Evolutionary conservation across 805 yeast genomes (phyloP).

Genomic region (Starmerella vaccinii): DNA sequence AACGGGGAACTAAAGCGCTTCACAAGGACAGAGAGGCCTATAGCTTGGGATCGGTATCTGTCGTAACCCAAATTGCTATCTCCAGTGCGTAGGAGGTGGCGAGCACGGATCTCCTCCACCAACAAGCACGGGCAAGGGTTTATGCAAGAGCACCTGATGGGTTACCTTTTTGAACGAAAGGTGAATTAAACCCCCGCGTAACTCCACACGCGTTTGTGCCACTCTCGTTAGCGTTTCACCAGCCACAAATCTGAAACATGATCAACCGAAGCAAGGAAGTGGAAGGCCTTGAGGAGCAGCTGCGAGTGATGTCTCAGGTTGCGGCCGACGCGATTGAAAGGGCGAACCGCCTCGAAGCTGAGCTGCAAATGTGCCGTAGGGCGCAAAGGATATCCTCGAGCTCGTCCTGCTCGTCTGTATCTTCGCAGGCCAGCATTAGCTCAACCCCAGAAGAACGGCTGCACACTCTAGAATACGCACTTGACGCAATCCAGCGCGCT

Average conservation of each 20-base stretch:
- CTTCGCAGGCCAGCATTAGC: neutral
- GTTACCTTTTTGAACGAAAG: neutral
- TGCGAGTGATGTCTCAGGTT: constrained; percentile 23
- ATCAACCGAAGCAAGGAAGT: constrained; percentile 18
- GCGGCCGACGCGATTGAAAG: constrained; percentile 27
- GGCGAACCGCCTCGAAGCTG: constrained; percentile 23
- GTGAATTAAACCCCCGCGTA: neutral
- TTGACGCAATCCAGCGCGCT: constrained; percentile 21
- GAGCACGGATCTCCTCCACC: neutral
- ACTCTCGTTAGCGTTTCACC: neutral
- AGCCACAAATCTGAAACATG: neutral
- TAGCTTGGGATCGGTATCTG: too few species aligned
- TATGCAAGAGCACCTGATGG: neutral
- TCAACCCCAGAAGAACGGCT: constrained; percentile 21
- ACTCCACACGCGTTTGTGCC: neutral
- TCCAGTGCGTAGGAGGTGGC: neutral
- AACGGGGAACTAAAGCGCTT: too few species aligned
- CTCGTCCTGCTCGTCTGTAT: constrained; percentile 11
- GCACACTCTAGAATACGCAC: constrained; percentile 21
- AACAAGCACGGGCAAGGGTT: neutral
- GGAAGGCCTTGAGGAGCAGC: constrained; percentile 25
- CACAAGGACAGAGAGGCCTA: too few species aligned
- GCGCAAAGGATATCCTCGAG: constrained; percentile 8
- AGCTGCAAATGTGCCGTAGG: constrained; percentile 15
- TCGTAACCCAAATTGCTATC: too few species aligned